Percentiles rank a stretch among this genome's conserved stretches.
phyloP scores from a whole-genome alignment of 306 rosid genomes.

The Boehmeria nivea region DNA sequence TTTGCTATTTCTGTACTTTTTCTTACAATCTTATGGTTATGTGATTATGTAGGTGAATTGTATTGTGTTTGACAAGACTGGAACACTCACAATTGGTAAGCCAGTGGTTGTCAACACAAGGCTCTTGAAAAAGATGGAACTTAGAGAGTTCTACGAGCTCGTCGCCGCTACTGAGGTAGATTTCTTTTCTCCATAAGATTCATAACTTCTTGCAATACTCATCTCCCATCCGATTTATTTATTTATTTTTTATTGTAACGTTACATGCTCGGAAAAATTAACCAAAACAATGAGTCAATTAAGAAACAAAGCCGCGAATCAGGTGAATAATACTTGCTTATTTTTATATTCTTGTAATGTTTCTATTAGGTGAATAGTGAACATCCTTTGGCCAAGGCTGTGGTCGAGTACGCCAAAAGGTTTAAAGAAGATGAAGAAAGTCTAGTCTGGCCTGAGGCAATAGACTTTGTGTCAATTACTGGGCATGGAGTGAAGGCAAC shows the following conservation, averaged over 20 bases:
- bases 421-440: slow-evolving; percentile 43
- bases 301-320: neutral
- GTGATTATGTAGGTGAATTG: slow-evolving; percentile 47
- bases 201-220: too few relatives aligned
- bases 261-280: too few relatives aligned
- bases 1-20: too few relatives aligned
- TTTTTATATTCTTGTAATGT: neutral
- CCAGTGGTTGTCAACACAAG: slow-evolving; percentile 56
- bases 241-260: too few relatives aligned
- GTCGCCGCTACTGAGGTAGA: slow-evolving; percentile 62
- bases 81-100: slow-evolving; percentile 69
- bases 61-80: slow-evolving; percentile 73
- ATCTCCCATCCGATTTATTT: too few relatives aligned
- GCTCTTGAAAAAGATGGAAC: slow-evolving; percentile 39
- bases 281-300: neutral
- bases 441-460: slow-evolving; percentile 47
- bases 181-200: neutral
- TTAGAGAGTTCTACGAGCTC: slow-evolving; percentile 42
- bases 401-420: slow-evolving; percentile 63
- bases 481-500: slow-evolving; percentile 64
- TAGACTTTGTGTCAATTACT: slow-evolving; percentile 44
- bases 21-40: too few relatives aligned
- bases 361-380: slow-evolving; percentile 58
- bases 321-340: neutral
- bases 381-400: slow-evolving; percentile 71